Base-by-base conservation (phyloP, 2,329 filamentous ascomycete genomes). In the Colletotrichum cuscutae region DNA sequence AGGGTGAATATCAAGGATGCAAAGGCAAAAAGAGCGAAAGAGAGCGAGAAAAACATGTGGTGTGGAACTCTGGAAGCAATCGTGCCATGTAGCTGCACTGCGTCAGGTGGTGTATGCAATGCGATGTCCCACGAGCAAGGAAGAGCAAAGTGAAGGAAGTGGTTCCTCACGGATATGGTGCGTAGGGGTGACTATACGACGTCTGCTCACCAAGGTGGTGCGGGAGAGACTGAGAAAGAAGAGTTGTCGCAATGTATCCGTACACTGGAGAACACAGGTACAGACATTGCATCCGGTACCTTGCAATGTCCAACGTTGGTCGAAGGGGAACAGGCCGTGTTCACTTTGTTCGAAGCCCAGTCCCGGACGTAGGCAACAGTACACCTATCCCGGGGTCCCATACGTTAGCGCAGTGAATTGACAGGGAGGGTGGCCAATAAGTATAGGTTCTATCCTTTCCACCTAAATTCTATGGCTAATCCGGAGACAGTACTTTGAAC, bases 301-400 rank as follows among this genome's bases (percentile, higher is more conserved):
- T 46, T n/a, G 42, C 42, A 9, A 26, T 24, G 13, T 15, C 22
- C 15, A 19, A 28, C 35, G 4, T 53, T 53, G 28, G 42, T 53
- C 52, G 24, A 30, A 12, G 35, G 13, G 12, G 28, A 28, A 53
- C 46, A 32, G 59, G 37, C 30, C 30, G 65, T 69, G 42, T 72
- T 72, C 58, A 30, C 61, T 54, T 24, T 42, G 6, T 52, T 54
- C 58, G n/a, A 59, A 30, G 59, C 37, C 65, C 58, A 26, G 53
- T 64, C 69, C 59, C 19, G 42, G 56, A 57, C 32, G 19, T 15
- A 13, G 28, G 49, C 30, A 65, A 4, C 30, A 65, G n/a, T n/a
- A n/a, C n/a, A n/a, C n/a, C n/a, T n/a, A n/a, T n/a, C n/a, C n/a
- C n/a, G n/a, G n/a, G n/a, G n/a, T n/a, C n/a, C n/a, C n/a, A n/a